Percentiles rank a stretch among this genome's conserved stretches.
Evolutionary conservation across 2,329 filamentous ascomycete species (phyloP).

Genomic region (Paecilomyces formosus): DNA sequence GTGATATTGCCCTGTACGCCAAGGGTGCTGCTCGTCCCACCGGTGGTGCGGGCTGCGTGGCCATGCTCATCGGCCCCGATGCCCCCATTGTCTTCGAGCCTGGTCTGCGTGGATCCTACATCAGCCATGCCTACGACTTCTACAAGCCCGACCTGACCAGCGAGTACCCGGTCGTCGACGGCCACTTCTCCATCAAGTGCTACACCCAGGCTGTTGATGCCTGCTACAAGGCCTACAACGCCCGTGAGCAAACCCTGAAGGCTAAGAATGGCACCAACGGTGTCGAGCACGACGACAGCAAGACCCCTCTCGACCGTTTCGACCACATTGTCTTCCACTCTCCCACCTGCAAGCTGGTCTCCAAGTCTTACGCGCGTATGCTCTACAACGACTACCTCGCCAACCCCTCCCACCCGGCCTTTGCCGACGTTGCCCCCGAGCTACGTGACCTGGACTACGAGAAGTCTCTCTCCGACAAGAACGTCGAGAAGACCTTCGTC

Average conservation of each 20-base stretch:
- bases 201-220: slow-evolving; percentile 74
- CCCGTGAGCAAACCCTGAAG: slow-evolving; percentile 59
- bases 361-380: slow-evolving; percentile 76
- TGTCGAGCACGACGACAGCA: slow-evolving; percentile 34
- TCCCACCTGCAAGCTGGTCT: slow-evolving; percentile 78
- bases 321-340: slow-evolving; percentile 79
- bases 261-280: slow-evolving; percentile 45
- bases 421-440: slow-evolving; percentile 68
- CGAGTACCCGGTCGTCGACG: slow-evolving; percentile 81
- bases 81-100: slow-evolving; percentile 71
- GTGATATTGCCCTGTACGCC: slow-evolving; percentile 79
- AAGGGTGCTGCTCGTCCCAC: slow-evolving; percentile 76
- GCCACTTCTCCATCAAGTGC: slow-evolving; percentile 74
- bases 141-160: slow-evolving; percentile 84
- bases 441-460: slow-evolving; percentile 71
- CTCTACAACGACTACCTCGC: slow-evolving; percentile 79
- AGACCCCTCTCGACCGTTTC: slow-evolving; percentile 68
- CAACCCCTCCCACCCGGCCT: slow-evolving; percentile 59
- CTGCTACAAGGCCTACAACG: slow-evolving; percentile 73
- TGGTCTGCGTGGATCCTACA: slow-evolving; percentile 70
- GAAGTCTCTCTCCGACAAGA: slow-evolving; percentile 72
- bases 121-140: slow-evolving; percentile 81
- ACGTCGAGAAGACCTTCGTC: slow-evolving; percentile 83
- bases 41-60: slow-evolving; percentile 71
- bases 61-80: slow-evolving; percentile 70